Evolutionary conservation across 495 filamentous ascomycete genomes (phyloP).

Genomic region (Astrocystis sublimbata): DNA sequence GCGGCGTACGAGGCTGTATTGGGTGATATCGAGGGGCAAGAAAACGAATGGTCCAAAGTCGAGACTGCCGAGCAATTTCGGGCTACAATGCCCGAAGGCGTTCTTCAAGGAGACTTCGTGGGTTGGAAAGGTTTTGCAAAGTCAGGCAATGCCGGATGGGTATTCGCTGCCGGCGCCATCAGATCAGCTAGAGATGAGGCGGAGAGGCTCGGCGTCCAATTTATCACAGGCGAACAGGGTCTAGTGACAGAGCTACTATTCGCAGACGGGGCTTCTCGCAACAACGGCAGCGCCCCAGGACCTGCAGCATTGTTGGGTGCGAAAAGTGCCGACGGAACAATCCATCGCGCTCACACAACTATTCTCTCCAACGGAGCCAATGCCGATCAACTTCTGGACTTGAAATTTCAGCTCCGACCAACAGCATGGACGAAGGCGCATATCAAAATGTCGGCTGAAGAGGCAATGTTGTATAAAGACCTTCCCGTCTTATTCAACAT

Average conservation of each 20-base stretch:
- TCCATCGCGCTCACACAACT: conserved; percentile 21
- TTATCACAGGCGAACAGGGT: conserved; percentile 46
- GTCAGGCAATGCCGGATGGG: conserved; percentile 50
- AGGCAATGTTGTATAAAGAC: conserved; percentile 43
- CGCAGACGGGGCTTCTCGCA: conserved; percentile 32
- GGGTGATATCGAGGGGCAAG: conserved; percentile 39
- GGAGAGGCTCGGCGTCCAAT: conserved; percentile 44
- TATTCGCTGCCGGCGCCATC: conserved; percentile 51
- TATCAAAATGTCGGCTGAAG: conserved; percentile 49
- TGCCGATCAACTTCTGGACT: conserved; percentile 49
- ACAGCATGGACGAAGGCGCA: conserved; percentile 58
- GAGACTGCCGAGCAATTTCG: conserved; percentile 49
- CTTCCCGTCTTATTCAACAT: conserved; percentile 55
- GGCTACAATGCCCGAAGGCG: conserved; percentile 52
- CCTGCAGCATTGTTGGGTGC: conserved; percentile 27
- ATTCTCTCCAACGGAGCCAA: conserved; percentile 54
- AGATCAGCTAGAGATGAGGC: conserved; percentile 47
- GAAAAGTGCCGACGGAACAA: conserved; percentile 34
- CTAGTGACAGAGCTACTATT: conserved; percentile 40
- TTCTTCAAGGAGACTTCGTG: conserved; percentile 52
- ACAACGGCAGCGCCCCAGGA: conserved; percentile 1
- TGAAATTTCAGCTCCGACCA: conserved; percentile 54
- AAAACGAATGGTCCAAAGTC: conserved; percentile 34
- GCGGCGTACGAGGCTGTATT: conserved; percentile 27
- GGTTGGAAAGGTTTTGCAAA: conserved; percentile 54